These are phyloP conservation scores for Euphrasia confusa DNA, from an alignment of 257 asterid genomes.

Conservation along the genomic window DNA sequence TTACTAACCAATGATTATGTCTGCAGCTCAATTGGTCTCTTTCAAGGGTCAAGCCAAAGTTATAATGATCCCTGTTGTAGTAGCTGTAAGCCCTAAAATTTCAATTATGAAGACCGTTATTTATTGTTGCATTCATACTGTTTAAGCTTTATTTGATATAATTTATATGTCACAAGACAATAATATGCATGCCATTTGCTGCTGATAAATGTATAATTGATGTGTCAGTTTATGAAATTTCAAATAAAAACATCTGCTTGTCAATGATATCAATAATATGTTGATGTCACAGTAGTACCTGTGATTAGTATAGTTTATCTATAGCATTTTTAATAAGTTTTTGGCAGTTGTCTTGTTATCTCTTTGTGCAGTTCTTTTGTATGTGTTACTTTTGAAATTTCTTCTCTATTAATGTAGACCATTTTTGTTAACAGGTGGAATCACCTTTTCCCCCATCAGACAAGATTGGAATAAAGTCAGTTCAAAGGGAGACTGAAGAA, in stretches of 20 bases:
- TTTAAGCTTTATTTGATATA: not conserved
- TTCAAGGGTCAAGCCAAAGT: constrained; percentile 51
- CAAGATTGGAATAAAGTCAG: constrained; percentile 91
- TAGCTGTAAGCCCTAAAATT: constrained; percentile 53
- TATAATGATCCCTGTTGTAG: constrained; percentile 65
- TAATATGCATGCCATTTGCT: not conserved
- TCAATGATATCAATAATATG: not conserved
- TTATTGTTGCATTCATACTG: not conserved
- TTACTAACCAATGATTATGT: constrained; percentile 14
- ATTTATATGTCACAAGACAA: not conserved
- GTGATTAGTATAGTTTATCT: constrained; percentile 5
- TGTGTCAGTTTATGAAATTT: not conserved
- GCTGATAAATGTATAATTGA: not conserved
- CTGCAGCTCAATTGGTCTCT: constrained; percentile 62
- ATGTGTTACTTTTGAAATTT: not conserved
- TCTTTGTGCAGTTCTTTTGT: not conserved
- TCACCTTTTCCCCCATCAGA: constrained; percentile 99
- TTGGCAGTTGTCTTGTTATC: not conserved
- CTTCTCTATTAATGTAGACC: constrained; percentile 18
- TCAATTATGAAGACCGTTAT: not conserved
- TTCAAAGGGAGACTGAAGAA: constrained; percentile 92
- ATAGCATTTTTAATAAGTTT: not conserved
- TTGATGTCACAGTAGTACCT: not conserved
- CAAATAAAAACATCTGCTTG: not conserved
- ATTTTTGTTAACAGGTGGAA: constrained; percentile 49